Evolutionary conservation across 225 moss, liverwort and hornwort genomes (phyloP).

Genomic region (Polytrichum commune): DNA sequence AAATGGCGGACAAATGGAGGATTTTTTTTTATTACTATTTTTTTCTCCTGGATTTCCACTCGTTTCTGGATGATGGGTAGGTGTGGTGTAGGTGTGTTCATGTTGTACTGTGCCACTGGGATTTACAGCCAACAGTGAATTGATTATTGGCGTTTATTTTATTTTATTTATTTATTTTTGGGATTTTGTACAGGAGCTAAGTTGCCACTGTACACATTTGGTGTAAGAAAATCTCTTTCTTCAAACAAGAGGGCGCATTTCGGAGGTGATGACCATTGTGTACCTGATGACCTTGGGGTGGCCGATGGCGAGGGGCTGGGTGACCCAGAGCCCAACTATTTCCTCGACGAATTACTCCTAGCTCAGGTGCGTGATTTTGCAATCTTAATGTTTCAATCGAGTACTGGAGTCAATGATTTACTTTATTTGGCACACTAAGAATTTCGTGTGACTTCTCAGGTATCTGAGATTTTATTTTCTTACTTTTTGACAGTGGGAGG

Average conservation of each 20-base stretch:
- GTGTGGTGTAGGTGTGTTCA: no score
- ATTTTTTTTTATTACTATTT: no score
- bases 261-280: conserved; percentile 25
- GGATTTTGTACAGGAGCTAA: conserved; percentile 41
- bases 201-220: conserved; percentile 64
- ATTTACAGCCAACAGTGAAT: no score
- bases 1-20: no score
- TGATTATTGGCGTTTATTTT: not conserved
- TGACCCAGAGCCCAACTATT: conserved; percentile 24
- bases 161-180: not conserved
- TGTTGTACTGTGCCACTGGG: no score
- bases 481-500: conserved; percentile 67
- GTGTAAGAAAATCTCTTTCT: conserved; percentile 20
- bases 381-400: no score
- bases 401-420: no score
- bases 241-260: conserved; percentile 22
- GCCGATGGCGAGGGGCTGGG: not conserved
- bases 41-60: no score
- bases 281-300: conserved; percentile 10
- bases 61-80: no score
- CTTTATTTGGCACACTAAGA: no score
- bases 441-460: no score
- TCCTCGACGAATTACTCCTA: conserved; percentile 60
- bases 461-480: not conserved
- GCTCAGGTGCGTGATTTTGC: conserved; percentile 42